Base-by-base conservation (phyloP, 1,284 basidiomycete genomes). In the Ganoderma leucocontextum region DNA sequence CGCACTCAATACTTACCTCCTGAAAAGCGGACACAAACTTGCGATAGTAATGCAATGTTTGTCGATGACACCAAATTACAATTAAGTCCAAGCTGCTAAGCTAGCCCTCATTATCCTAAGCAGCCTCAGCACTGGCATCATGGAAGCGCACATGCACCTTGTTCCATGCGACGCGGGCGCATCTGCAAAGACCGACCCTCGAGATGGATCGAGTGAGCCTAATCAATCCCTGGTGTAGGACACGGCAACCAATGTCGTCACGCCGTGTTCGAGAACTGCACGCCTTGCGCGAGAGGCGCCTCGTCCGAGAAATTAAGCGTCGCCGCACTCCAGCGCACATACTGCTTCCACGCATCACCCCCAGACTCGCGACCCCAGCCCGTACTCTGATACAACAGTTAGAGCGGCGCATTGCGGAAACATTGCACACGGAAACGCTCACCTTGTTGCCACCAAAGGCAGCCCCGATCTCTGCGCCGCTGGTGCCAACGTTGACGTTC, bases 281-380 rank as follows among this genome's bases (percentile, higher is more conserved):
- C 95, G 7, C 96, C 96, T 81, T 98, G 96, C 0, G 96, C 96
- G 35, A 98, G 84, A 12, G 94, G 95, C 60, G 95, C 91, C 75
- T 91, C 87, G 77, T 95, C 88, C 39, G 94, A 95, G 82, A 95
- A 98, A 82, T 98, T 99, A 79, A 99, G 85, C 8, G 96, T 98
- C 78, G 94, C 96, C 53, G 94, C 89, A 78, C 92, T 92, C 93
- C 93, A 95, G 68, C 94, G 89, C 55, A 94, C 91, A 71, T 94
- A 95, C 78, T 97, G 95, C 81, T 97, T 97, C 96, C 96, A 98
- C 33, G 96, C 94, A 80, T 98, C 96, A 59, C 96, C 96, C 42
- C 96, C 96, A 17, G 94, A 96, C 82, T 98, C 96, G 66, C 96
- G 89, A n/a, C 97, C 97, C 95, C 93, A 94, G 75, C 93, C 93